Base-by-base conservation (phyloP, 495 filamentous ascomycete species). In the Hypoxylon trugodes region DNA sequence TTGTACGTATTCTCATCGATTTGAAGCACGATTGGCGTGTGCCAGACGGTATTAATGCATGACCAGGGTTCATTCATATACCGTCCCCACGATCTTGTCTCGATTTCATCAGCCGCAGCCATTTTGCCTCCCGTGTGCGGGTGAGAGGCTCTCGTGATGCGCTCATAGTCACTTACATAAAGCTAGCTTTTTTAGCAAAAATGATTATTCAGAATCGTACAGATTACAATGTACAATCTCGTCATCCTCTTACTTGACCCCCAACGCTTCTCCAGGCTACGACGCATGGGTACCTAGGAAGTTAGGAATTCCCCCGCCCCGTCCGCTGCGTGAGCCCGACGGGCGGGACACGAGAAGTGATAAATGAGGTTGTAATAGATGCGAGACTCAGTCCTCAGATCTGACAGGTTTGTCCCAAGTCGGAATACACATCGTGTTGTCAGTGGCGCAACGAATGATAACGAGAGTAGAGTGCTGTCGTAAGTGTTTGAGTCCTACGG, bases 91-190 rank as follows among this genome's bases (percentile, higher is more conserved):
- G 52, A 58, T 62, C 53, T 54, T 61, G 51, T 66, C 36, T 62
- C 46, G 64, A 61, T 61, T 61, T 30, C 36, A 58, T 57, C 57
- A 53, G 56, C 56, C 58, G 47, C 58, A 67, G 57, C 52, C 28
- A 46, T 32, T 38, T 18, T 28, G 25, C 46, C 16, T 33, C 16
- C n/a, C n/a, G n/a, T n/a, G 22, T 37, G 47, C 41, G 43, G 7
- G 46, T n/a, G 16, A 32, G n/a, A 9, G 30, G 49, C 35, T 26
- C 6, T 8, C 30, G 12, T 21, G 15, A 43, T 42, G 18, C 25
- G 32, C 28, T 33, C 1, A n/a, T 16, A 15, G 49, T 53, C 32
- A 38, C 47, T 46, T 47, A 32, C 33, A 56, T 26, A 25, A 40
- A 46, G 15, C 19, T 9, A 13, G 2, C 19, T 28, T 16, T 19